These are phyloP conservation scores for Diplocarpon mali DNA, from an alignment of 2,329 filamentous ascomycete genomes.

Conservation along the genomic window DNA sequence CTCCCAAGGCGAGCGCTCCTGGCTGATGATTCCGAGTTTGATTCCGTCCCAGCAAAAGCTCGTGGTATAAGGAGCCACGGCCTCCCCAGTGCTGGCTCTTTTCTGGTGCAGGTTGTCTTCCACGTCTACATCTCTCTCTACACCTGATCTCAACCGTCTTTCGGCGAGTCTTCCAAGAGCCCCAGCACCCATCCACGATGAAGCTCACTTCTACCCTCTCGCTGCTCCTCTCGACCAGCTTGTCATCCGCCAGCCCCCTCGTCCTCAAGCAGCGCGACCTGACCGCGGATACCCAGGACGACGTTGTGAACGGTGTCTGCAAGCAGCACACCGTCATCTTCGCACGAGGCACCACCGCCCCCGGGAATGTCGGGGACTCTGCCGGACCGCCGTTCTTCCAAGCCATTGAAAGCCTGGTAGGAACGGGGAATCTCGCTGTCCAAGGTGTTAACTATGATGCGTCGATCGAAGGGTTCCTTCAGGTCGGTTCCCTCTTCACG, in stretches of 20 bases:
- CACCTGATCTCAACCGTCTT: neutral
- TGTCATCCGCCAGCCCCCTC: neutral
- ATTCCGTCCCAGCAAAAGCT: too few relatives aligned
- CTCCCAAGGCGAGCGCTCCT: too few relatives aligned
- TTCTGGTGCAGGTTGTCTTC: too few relatives aligned
- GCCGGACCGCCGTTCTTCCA: conserved; percentile 41
- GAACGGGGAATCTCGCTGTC: conserved; percentile 32
- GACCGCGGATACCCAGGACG: conserved; percentile 13
- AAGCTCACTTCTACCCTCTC: neutral
- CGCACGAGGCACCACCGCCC: conserved; percentile 42
- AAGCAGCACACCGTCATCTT: conserved; percentile 41
- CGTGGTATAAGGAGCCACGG: too few relatives aligned
- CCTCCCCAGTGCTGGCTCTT: too few relatives aligned
- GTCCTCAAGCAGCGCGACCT: neutral
- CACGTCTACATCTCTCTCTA: neutral
- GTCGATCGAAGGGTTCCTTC: conserved; percentile 5
- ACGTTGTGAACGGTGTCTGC: conserved; percentile 27
- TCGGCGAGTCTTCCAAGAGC: too few relatives aligned
- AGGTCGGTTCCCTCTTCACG: neutral
- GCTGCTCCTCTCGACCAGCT: neutral
- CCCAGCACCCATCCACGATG: neutral
- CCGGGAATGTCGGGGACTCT: conserved; percentile 38
- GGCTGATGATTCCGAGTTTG: too few relatives aligned
- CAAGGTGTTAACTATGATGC: conserved; percentile 15
- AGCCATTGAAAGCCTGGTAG: conserved; percentile 32